Evolutionary conservation across 225 moss, liverwort and hornwort species (phyloP).

Genomic region (Ulota crispa): DNA sequence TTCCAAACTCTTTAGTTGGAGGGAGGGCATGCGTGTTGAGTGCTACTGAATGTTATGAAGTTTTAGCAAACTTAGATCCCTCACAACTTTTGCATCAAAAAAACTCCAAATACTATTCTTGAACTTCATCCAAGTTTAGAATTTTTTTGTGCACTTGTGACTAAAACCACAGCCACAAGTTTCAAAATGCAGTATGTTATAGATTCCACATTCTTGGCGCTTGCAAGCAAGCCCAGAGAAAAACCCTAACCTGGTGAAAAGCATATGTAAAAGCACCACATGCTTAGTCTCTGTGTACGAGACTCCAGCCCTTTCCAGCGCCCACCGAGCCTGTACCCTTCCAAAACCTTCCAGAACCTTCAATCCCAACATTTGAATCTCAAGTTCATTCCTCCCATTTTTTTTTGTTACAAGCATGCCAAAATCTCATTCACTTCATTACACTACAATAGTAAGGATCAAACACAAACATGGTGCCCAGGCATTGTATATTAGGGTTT

Average conservation of each 20-base stretch:
- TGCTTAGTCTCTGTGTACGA: conserved; percentile 73
- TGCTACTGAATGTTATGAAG: no score
- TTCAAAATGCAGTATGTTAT: neutral
- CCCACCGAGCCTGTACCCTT: conserved; percentile 87
- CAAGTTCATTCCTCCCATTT: neutral
- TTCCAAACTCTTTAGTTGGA: no score
- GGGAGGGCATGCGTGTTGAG: no score
- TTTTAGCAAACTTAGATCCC: no score
- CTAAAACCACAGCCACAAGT: neutral
- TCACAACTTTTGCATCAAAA: no score
- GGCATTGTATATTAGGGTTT: neutral
- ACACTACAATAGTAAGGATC: neutral
- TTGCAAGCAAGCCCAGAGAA: neutral
- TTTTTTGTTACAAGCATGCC: neutral
- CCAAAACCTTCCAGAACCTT: conserved; percentile 22
- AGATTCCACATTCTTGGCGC: neutral
- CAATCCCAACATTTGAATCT: conserved; percentile 31
- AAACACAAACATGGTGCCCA: neutral
- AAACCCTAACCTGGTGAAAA: conserved; percentile 70
- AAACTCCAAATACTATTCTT: no score
- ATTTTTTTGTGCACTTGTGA: no score
- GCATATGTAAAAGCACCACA: conserved; percentile 82
- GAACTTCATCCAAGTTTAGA: no score
- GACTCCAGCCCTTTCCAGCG: conserved; percentile 78
- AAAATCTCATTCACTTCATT: neutral